Percentiles rank a stretch among this genome's conserved stretches.
phyloP scores from a whole-genome alignment of 352 stramenopile genomes.

The Phytophthora uliginosa region DNA sequence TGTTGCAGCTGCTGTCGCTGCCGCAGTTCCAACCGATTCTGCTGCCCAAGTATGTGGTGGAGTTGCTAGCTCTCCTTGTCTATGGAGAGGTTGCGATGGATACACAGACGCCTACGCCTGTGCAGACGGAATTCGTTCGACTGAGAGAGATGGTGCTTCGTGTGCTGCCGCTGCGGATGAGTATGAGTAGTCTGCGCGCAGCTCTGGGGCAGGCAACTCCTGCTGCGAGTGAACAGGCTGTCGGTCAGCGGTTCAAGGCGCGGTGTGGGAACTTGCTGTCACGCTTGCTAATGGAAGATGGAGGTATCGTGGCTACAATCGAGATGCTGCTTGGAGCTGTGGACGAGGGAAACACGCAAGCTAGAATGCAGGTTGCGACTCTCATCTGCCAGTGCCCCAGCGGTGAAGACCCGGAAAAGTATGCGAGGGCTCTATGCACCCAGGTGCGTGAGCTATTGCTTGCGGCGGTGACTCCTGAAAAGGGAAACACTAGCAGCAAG shows the following conservation, averaged over 20 bases:
- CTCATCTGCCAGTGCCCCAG: slow-evolving; percentile 81
- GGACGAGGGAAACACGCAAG: slow-evolving; percentile 89
- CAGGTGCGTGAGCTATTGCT: slow-evolving; percentile 71
- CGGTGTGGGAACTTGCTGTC: slow-evolving; percentile 71
- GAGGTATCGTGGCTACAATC: slow-evolving; percentile 83
- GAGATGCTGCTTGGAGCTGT: slow-evolving; percentile 84
- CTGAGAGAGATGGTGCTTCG: slow-evolving; percentile 54
- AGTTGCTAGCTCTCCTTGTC: slow-evolving; percentile 77
- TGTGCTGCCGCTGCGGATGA: slow-evolving; percentile 71
- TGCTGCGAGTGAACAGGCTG: slow-evolving; percentile 14
- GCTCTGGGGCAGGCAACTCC: slow-evolving; percentile 60
- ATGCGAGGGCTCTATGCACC: slow-evolving; percentile 54
- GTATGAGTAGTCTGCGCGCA: slow-evolving; percentile 80
- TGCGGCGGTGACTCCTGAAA: slow-evolving; percentile 44
- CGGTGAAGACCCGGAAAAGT: slow-evolving; percentile 48
- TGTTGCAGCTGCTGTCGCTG: slow-evolving; percentile 73
- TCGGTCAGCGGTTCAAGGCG: slow-evolving; percentile 64
- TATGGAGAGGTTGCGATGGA: slow-evolving; percentile 51
- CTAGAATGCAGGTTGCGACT: slow-evolving; percentile 82
- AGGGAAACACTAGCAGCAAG: slow-evolving; percentile 68
- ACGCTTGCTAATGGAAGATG: slow-evolving; percentile 70
- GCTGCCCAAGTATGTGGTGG: slow-evolving; percentile 82
- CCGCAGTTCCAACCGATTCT: slow-evolving; percentile 85
- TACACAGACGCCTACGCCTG: slow-evolving; percentile 15
- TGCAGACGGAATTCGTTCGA: slow-evolving; percentile 47